These are phyloP conservation scores for Fusarium palustre DNA, from an alignment of 2,329 filamentous ascomycete species.

Conservation along the genomic window DNA sequence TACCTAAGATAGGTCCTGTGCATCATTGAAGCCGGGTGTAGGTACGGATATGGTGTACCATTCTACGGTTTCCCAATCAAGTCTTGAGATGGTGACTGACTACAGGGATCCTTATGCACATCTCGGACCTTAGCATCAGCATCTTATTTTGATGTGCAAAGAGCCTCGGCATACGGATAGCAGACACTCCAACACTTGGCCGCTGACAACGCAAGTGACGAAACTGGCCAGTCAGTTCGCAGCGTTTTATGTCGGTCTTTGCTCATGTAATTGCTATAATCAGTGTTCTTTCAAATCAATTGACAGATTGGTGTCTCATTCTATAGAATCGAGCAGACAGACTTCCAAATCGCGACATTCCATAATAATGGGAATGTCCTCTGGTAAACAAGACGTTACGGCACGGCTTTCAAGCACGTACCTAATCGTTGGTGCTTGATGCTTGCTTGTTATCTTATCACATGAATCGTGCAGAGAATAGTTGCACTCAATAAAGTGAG, in stretches of 20 bases:
- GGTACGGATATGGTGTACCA: not conserved
- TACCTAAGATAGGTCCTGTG: constrained; percentile 6
- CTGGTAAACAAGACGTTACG: not conserved
- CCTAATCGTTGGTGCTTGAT: not conserved
- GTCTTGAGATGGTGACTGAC: not conserved
- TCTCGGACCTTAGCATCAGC: constrained; percentile 18
- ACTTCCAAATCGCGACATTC: not conserved
- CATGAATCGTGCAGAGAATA: constrained; percentile 23
- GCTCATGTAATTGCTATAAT: not conserved
- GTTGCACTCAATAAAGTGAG: not conserved
- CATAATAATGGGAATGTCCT: not conserved
- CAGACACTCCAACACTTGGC: not conserved
- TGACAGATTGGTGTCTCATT: not conserved
- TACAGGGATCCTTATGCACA: constrained; percentile 12
- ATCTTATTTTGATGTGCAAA: constrained; percentile 27
- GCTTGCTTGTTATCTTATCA: not conserved
- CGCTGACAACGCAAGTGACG: not conserved
- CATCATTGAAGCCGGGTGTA: constrained; percentile 11
- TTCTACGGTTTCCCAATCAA: constrained; percentile 3
- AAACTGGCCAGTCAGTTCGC: not conserved
- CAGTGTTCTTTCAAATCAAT: not conserved
- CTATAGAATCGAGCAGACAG: not conserved
- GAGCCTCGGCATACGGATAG: constrained; percentile 3
- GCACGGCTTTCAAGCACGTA: not conserved
- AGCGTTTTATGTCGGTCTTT: not conserved